Evolutionary conservation across 2,329 filamentous ascomycete species (phyloP).

Genomic region (Arachnopeziza araneosa): DNA sequence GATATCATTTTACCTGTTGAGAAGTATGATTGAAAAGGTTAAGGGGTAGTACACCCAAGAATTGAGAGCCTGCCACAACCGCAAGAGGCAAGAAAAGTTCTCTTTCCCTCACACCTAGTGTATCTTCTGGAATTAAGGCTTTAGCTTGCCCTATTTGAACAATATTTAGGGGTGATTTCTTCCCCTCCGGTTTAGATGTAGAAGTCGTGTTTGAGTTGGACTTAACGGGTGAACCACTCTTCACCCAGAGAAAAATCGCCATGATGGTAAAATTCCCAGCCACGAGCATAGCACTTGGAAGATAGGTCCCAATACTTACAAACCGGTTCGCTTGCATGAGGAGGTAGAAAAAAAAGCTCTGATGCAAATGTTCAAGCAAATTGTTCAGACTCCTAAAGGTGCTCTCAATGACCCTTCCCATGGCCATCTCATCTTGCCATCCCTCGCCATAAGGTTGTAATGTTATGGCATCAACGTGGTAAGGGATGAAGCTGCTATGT

Average conservation of each 20-base stretch:
- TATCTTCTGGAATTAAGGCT: slow-evolving; percentile 21
- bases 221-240: slow-evolving; percentile 55
- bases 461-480: slow-evolving; percentile 94
- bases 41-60: slow-evolving; percentile 72
- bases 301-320: slow-evolving; percentile 95
- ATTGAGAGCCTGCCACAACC: slow-evolving; percentile 67
- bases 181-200: slow-evolving; percentile 28
- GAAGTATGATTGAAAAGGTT: slow-evolving; percentile 78
- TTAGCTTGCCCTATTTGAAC: slow-evolving; percentile 17
- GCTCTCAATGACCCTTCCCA: slow-evolving; percentile 85
- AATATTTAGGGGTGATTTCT: slow-evolving; percentile 27
- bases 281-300: slow-evolving; percentile 95
- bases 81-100: slow-evolving; percentile 67
- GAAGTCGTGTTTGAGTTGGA: slow-evolving; percentile 10
- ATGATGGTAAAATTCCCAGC: slow-evolving; percentile 94
- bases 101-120: slow-evolving; percentile 33
- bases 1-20: slow-evolving; percentile 44
- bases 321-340: slow-evolving; percentile 88
- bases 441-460: slow-evolving; percentile 84
- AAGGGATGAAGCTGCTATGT: slow-evolving; percentile 94
- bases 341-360: slow-evolving; percentile 99
- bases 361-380: slow-evolving; percentile 89
- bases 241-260: slow-evolving; percentile 89
- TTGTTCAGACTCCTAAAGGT: slow-evolving; percentile 94
- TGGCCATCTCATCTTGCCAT: slow-evolving; percentile 96